A percentile compares a stretch with the other conserved stretches of the same genome.
These are phyloP conservation scores for Carpinus fangiana DNA, from an alignment of 306 rosid genomes.

Conservation along the genomic window DNA sequence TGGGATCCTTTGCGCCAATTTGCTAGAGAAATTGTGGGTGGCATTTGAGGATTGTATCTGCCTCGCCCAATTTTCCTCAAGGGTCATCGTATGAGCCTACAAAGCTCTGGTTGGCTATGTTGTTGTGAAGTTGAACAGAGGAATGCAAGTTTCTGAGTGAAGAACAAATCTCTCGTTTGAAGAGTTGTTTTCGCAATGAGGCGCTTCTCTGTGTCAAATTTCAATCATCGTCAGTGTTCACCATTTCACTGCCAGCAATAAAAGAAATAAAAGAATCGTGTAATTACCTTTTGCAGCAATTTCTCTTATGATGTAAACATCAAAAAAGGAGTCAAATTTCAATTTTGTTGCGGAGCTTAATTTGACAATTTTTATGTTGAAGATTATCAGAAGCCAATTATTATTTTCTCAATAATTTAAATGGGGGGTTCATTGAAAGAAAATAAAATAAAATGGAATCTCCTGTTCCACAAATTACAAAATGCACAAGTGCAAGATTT, in stretches of 20 bases:
- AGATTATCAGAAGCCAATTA: too few relatives aligned
- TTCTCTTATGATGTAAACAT: too few relatives aligned
- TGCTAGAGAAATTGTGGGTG: constrained; percentile 18
- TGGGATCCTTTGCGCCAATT: constrained; percentile 66
- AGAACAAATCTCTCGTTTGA: constrained; percentile 49
- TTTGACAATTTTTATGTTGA: too few relatives aligned
- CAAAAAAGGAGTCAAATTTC: too few relatives aligned
- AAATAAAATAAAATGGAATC: too few relatives aligned
- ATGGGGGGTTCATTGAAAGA: too few relatives aligned
- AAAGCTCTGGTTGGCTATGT: constrained; percentile 31
- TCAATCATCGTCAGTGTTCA: constrained; percentile 43
- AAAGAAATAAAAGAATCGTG: background rate
- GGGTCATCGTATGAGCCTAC: constrained; percentile 54
- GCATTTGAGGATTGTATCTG: constrained; percentile 47
- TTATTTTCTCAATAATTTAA: too few relatives aligned
- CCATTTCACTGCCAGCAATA: constrained; percentile 44
- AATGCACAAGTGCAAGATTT: too few relatives aligned
- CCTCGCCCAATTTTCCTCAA: constrained; percentile 42
- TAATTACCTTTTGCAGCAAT: too few relatives aligned
- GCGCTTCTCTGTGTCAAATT: constrained; percentile 59
- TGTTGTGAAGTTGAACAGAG: constrained; percentile 49
- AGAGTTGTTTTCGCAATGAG: constrained; percentile 48
- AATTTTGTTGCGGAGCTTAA: too few relatives aligned
- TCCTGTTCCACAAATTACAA: too few relatives aligned
- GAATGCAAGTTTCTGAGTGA: constrained; percentile 49